These are phyloP conservation scores for Kwoniella sp. DNA, from an alignment of 768 basidiomycete species.

Conservation along the genomic window DNA sequence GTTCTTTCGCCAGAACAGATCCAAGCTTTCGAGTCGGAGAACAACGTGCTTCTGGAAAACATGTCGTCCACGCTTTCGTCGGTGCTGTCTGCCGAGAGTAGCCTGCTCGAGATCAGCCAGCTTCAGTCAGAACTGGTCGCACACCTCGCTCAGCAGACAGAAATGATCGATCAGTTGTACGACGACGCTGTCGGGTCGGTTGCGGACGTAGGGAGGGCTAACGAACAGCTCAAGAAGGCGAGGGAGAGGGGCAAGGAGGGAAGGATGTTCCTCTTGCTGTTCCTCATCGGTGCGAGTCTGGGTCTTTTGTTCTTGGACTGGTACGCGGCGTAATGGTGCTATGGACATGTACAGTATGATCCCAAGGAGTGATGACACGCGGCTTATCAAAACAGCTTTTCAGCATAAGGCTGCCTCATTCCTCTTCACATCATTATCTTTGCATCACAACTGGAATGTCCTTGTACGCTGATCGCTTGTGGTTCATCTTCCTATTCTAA, in stretches of 20 bases:
- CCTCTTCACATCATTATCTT: too few relatives aligned
- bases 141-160: constrained; percentile 83
- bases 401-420: too few relatives aligned
- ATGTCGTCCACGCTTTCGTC: constrained; percentile 82
- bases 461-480: too few relatives aligned
- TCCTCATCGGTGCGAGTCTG: constrained; percentile 85
- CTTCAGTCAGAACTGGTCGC: constrained; percentile 86
- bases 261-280: constrained; percentile 81
- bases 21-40: constrained; percentile 88
- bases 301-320: constrained; percentile 89
- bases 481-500: too few relatives aligned
- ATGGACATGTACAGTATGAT: too few relatives aligned
- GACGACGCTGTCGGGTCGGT: constrained; percentile 89
- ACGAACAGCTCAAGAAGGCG: constrained; percentile 83
- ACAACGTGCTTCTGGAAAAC: constrained; percentile 73
- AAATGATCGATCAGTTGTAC: constrained; percentile 86
- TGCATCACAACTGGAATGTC: too few relatives aligned
- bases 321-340: constrained; percentile 62
- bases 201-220: constrained; percentile 80
- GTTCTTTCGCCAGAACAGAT: constrained; percentile 53
- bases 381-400: too few relatives aligned
- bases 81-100: constrained; percentile 85
- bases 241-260: constrained; percentile 79
- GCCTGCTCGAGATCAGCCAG: constrained; percentile 84
- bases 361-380: too few relatives aligned